Percentiles rank a stretch among this genome's conserved stretches.
Evolutionary conservation across 805 yeast genomes (phyloP).

Genomic region (Hanseniaspora lindneri): DNA sequence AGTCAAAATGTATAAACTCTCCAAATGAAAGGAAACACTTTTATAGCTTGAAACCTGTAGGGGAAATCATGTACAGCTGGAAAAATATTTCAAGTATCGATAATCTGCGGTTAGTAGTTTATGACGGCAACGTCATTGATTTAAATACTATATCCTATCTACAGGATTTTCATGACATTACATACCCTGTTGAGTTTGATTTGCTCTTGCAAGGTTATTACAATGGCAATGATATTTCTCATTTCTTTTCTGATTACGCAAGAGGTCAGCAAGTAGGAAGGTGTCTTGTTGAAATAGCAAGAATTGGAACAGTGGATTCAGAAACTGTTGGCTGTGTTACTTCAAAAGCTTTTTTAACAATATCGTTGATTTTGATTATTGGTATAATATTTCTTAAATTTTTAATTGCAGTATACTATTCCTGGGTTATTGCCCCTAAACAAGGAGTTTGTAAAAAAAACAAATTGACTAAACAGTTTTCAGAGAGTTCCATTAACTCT

Average conservation of each 20-base stretch:
- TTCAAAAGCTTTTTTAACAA: conserved; percentile 66
- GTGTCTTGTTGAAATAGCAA: conserved; percentile 73
- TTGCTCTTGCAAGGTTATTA: conserved; percentile 43
- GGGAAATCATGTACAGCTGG: conserved; percentile 84
- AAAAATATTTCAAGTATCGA: conserved; percentile 54
- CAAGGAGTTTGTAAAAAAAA: conserved; percentile 54
- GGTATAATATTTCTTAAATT: conserved; percentile 70
- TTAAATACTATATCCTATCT: conserved; percentile 68
- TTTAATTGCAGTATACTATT: conserved; percentile 74
- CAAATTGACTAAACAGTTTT: neutral
- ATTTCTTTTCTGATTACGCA: conserved; percentile 51
- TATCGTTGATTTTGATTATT: conserved; percentile 73
- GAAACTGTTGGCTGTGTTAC: conserved; percentile 91
- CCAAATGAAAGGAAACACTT: conserved; percentile 47
- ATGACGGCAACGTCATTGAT: conserved; percentile 81
- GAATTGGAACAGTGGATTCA: conserved; percentile 81
- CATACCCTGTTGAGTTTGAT: conserved; percentile 63
- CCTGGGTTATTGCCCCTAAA: conserved; percentile 63
- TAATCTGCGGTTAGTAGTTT: conserved; percentile 69
- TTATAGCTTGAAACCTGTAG: conserved; percentile 46
- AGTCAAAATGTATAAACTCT: neutral
- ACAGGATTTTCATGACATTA: conserved; percentile 45
- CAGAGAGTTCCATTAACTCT: neutral
- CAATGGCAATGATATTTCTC: conserved; percentile 72
- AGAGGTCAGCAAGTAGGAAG: conserved; percentile 55